Evolutionary conservation across 768 basidiomycete species (phyloP).

Genomic region (Lentinula raphanica): DNA sequence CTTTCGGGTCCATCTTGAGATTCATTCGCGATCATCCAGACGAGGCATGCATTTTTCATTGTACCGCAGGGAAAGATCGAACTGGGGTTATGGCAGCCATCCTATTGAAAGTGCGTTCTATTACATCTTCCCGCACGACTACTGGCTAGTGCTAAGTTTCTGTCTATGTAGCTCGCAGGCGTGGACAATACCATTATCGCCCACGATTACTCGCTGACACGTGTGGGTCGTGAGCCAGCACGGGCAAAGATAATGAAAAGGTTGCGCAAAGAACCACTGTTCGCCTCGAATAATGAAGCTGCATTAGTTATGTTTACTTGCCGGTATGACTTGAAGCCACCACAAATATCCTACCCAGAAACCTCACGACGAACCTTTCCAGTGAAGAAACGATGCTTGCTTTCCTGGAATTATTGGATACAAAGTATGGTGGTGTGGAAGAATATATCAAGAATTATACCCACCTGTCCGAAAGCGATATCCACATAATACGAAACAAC

Average conservation of each 20-base stretch:
- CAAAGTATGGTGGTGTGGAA: constrained; percentile 66
- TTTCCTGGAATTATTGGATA: constrained; percentile 54
- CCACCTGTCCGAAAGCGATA: constrained; percentile 60
- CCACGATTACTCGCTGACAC: constrained; percentile 71
- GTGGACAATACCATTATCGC: constrained; percentile 62
- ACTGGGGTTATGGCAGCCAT: constrained; percentile 75
- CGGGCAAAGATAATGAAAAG: constrained; percentile 66
- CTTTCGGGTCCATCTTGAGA: constrained; percentile 68
- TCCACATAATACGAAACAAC: constrained; percentile 50
- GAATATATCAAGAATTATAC: constrained; percentile 52
- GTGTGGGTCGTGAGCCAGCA: constrained; percentile 75
- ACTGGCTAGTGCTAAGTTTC: background rate
- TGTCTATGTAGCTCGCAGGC: constrained; percentile 60
- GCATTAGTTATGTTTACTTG: constrained; percentile 83
- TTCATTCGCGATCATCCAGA: constrained; percentile 69
- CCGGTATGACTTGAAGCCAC: constrained; percentile 37
- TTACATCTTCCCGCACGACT: background rate
- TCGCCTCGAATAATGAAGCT: constrained; percentile 67
- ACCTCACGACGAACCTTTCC: background rate
- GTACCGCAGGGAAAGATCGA: constrained; percentile 83
- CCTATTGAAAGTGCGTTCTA: constrained; percentile 52
- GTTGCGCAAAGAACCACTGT: constrained; percentile 64
- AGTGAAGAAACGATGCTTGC: constrained; percentile 77
- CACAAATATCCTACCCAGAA: background rate
- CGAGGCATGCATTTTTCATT: constrained; percentile 67